Evolutionary conservation across 2,329 filamentous ascomycete genomes (phyloP).

Genomic region (Gyromitra esculenta): DNA sequence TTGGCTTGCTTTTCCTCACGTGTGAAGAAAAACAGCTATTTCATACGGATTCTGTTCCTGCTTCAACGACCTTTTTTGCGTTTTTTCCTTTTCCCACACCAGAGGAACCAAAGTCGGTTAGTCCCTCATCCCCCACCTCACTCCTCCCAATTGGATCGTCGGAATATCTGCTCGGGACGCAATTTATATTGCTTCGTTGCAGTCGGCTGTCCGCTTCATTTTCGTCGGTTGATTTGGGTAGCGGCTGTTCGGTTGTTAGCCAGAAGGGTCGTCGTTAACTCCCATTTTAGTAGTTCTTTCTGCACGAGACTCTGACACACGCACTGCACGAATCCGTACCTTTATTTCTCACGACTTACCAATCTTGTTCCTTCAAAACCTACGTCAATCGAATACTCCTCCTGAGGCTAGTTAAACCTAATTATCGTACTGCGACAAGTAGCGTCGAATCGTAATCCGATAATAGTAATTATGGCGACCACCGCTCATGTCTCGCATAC

Average conservation of each 20-base stretch:
- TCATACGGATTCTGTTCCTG: conserved; percentile 36
- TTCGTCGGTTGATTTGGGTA: conserved; percentile 38
- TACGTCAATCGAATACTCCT: conserved; percentile 34
- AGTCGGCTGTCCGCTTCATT: conserved; percentile 35
- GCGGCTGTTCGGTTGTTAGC: conserved; percentile 46
- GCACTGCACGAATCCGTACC: conserved; percentile 54
- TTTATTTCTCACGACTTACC: conserved; percentile 52
- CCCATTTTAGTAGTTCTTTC: conserved; percentile 49
- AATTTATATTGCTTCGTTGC: conserved; percentile 29
- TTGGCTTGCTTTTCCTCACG: conserved; percentile 47
- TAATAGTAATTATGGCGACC: conserved; percentile 53
- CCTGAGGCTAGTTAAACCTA: conserved; percentile 35
- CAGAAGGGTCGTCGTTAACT: conserved; percentile 47
- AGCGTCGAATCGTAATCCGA: conserved; percentile 37
- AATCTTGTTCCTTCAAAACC: conserved; percentile 47
- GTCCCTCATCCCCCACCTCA: conserved; percentile 20
- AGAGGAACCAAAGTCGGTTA: conserved; percentile 51
- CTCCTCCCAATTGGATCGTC: conserved; percentile 20
- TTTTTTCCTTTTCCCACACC: conserved; percentile 38
- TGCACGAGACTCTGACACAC: conserved; percentile 55
- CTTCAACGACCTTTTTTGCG: conserved; percentile 45
- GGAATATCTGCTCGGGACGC: conserved; percentile 22
- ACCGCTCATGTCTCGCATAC: conserved; percentile 47
- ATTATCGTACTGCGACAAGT: conserved; percentile 38
- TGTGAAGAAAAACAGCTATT: conserved; percentile 49